phyloP scores from a whole-genome alignment of 192 early-diverging fungal species.

The Chytriomyces confervae region DNA sequence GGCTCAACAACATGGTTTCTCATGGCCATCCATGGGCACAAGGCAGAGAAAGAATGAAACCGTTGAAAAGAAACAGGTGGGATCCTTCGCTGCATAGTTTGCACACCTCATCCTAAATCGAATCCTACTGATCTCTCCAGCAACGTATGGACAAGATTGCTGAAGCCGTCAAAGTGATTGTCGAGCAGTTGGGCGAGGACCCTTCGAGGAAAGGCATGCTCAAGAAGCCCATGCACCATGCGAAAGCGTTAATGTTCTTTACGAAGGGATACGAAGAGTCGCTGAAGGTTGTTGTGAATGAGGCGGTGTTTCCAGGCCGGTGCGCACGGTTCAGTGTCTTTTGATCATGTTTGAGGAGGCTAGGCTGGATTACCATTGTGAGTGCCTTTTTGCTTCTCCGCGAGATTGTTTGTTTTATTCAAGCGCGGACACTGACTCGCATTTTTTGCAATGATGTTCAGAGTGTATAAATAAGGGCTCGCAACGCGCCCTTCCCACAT shows the following conservation, averaged over 20 bases:
- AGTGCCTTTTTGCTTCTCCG: too few relatives aligned
- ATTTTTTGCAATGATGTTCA: too few relatives aligned
- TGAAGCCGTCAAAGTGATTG: slow-evolving; percentile 82
- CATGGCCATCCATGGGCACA: slow-evolving; percentile 74
- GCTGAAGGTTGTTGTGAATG: slow-evolving; percentile 88
- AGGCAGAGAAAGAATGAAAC: slow-evolving; percentile 79
- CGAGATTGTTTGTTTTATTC: too few relatives aligned
- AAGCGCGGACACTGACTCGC: too few relatives aligned
- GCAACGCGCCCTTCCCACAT: too few relatives aligned
- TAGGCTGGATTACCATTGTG: too few relatives aligned
- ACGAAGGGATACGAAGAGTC: slow-evolving; percentile 98
- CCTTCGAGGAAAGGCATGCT: slow-evolving; percentile 89
- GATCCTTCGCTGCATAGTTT: not conserved
- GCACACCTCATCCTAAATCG: not conserved
- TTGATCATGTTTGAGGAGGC: too few relatives aligned
- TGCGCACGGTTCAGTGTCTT: too few relatives aligned
- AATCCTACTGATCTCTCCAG: not conserved
- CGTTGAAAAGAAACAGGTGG: slow-evolving; percentile 65
- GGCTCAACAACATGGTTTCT: slow-evolving; percentile 45
- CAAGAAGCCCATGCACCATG: slow-evolving; percentile 96
- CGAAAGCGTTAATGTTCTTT: slow-evolving; percentile 96
- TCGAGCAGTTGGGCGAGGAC: slow-evolving; percentile 96
- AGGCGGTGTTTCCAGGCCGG: slow-evolving; percentile 75
- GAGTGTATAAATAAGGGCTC: too few relatives aligned
- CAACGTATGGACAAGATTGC: slow-evolving; percentile 78